phyloP scores from a whole-genome alignment of 2,329 filamentous ascomycete species.

The Penicillium concentricum region DNA sequence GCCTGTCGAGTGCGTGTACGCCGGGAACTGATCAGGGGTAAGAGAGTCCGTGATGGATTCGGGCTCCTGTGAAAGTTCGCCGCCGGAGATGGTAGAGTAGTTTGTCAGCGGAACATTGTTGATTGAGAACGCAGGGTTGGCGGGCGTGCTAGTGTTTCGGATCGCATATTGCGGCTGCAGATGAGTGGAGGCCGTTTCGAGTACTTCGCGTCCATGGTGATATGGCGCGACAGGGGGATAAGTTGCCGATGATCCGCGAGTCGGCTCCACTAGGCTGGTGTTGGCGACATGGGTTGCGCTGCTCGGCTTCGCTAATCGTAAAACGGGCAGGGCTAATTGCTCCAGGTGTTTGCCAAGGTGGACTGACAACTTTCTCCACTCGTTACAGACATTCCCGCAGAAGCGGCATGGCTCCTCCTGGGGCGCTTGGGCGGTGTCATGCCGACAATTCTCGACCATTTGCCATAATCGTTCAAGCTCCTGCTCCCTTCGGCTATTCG shows the following conservation, averaged over 20 bases:
- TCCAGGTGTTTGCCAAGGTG: constrained; percentile 95
- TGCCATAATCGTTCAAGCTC: constrained; percentile 68
- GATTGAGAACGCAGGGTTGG: constrained; percentile 8
- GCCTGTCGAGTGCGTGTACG: constrained; percentile 11
- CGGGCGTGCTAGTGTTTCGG: constrained; percentile 9
- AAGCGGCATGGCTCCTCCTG: constrained; percentile 82
- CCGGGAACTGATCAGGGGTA: constrained; percentile 15
- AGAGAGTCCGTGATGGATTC: constrained; percentile 24
- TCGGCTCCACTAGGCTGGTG: not conserved
- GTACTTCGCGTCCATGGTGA: not conserved
- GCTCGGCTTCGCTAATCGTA: constrained; percentile 52
- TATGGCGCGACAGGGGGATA: constrained; percentile 2
- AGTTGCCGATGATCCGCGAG: not conserved
- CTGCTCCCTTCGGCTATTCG: constrained; percentile 29
- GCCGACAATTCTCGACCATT: constrained; percentile 74
- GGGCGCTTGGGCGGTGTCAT: constrained; percentile 64
- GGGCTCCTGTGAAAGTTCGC: constrained; percentile 29
- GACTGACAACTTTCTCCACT: constrained; percentile 92
- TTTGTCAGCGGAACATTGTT: constrained; percentile 12
- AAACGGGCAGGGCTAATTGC: constrained; percentile 78
- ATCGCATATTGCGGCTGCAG: constrained; percentile 15
- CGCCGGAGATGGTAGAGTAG: constrained; percentile 26
- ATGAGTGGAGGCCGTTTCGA: not conserved
- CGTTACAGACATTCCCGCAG: constrained; percentile 75
- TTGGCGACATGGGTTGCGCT: constrained; percentile 21